Base-by-base conservation (phyloP, 139 green algal genomes). In the Chlamydomonas asymmetrica region DNA sequence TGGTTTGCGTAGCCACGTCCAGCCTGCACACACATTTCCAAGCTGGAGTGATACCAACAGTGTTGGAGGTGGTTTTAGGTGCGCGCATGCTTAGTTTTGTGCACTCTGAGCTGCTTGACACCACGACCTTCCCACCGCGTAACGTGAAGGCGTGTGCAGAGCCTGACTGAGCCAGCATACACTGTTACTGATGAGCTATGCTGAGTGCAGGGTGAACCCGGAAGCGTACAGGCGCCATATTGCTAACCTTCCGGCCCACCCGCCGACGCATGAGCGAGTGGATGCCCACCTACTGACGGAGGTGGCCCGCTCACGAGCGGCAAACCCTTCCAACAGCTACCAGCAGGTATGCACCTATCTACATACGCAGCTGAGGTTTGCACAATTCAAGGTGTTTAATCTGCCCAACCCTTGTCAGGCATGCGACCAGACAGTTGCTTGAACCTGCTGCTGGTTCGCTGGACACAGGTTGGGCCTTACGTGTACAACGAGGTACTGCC, bases 201-300 rank as follows among this genome's bases (percentile, higher is more conserved):
- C n/a, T 0, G 40, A 16, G 22, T 68, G 40, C 27, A n/a, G 54
- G 6, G 66, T 74, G 43, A 48, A 5, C 6, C 5, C 25, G 13
- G 60, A 7, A 32, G 35, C 34, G 3, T 80, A 80, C 74, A 80
- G 70, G 32, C 65, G 74, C 10, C 74, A 80, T 41, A 73, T 80
- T 10, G 32, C 65, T 50, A 66, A 68, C 66, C 43, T 70, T 49
- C 65, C 60, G 16, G 54, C 68, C 25, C 52, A 25, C 43, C 74
- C 25, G 29, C 65, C 50, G 7, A 34, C 74, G 18, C 25, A 50
- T 9, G 65, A 75, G 37, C 54, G 54, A 23, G n/a, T 80, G 34
- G 50, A 73, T 18, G 63, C 73, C 8, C 49, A 63, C 8, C 49
- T n/a, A 29, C 54, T 67, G 48, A 74, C 43, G 50, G 2, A 48